Percentiles rank a stretch among this genome's conserved stretches.
Conservation (phyloP, 2,329 filamentous ascomycete species). For the Ophiocordyceps camponoti-rufipedis region DNA sequence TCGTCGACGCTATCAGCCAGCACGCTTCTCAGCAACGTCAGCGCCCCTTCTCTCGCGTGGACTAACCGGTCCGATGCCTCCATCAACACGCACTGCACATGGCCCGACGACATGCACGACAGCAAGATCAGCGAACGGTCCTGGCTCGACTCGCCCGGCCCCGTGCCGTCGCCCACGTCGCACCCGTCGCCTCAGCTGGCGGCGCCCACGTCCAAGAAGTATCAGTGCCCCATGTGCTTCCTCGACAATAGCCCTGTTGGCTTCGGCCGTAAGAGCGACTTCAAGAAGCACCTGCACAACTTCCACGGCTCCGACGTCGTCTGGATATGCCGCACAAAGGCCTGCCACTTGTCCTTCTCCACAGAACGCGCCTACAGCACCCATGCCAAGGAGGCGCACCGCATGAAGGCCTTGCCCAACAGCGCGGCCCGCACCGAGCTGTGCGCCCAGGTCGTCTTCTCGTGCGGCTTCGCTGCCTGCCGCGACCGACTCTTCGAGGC, state of each 20-base stretch:
- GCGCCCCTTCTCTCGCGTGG: conserved; percentile 22
- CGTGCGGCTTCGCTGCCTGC: conserved; percentile 23
- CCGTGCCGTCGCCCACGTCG: conserved; percentile 18
- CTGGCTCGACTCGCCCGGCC: conserved; percentile 21
- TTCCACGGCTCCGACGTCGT: conserved; percentile 24
- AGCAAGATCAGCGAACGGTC: conserved; percentile 16
- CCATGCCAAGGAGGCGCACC: conserved; percentile 23
- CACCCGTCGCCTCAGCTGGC: conserved; percentile 18
- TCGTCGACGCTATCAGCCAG: conserved; percentile 20
- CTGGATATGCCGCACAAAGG: conserved; percentile 23
- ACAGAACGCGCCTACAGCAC: conserved; percentile 25
- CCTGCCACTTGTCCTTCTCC: conserved; percentile 23
- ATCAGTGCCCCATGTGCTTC: conserved; percentile 27
- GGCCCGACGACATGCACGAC: conserved; percentile 18
- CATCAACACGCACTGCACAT: conserved; percentile 19
- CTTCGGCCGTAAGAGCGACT: conserved; percentile 27
- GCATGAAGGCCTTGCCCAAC: conserved; percentile 21
- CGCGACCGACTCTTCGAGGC: conserved; percentile 25
- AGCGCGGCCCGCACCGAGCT: conserved; percentile 21
- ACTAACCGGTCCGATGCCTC: conserved; percentile 21
- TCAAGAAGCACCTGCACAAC: conserved; percentile 30
- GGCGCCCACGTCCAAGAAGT: conserved; percentile 20
- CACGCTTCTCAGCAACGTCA: conserved; percentile 21
- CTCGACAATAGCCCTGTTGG: conserved; percentile 25
- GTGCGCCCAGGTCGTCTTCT: conserved; percentile 24